A percentile compares a stretch with the other conserved stretches of the same genome.
Evolutionary conservation across 805 yeast species (phyloP).

Genomic region (Jamesozyma spencerorum): DNA sequence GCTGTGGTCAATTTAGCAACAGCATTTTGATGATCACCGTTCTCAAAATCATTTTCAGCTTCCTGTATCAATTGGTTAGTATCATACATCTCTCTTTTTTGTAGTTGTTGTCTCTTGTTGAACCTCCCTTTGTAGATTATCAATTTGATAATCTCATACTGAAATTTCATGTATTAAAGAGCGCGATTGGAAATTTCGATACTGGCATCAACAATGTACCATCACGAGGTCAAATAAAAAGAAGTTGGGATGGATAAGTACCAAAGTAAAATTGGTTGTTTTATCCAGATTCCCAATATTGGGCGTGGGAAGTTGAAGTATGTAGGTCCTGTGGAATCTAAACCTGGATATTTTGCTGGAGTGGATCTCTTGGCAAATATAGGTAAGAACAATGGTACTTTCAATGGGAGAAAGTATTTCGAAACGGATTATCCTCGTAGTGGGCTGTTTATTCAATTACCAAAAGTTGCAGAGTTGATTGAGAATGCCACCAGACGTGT

Average conservation of each 20-base stretch:
- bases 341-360: constrained; percentile 76
- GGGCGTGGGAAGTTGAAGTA: constrained; percentile 60
- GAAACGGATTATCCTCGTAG: constrained; percentile 51
- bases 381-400: constrained; percentile 85
- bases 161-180: too few species aligned
- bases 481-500: constrained; percentile 9
- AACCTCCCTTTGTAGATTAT: background rate
- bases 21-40: constrained; percentile 23
- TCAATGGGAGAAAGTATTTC: constrained; percentile 63
- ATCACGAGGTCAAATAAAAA: too few species aligned
- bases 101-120: background rate
- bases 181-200: too few species aligned
- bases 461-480: constrained; percentile 30
- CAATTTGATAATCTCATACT: too few species aligned
- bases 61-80: constrained; percentile 13
- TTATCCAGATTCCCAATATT: constrained; percentile 53
- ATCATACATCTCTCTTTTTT: constrained; percentile 7
- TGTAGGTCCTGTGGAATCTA: constrained; percentile 65
- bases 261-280: constrained; percentile 24
- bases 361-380: constrained; percentile 59
- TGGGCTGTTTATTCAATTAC: constrained; percentile 65
- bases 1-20: constrained; percentile 23
- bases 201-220: too few species aligned
- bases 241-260: constrained; percentile 6
- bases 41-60: constrained; percentile 16